Base-by-base conservation (phyloP, 257 asterid species). In the Solanum pinnatisectum region DNA sequence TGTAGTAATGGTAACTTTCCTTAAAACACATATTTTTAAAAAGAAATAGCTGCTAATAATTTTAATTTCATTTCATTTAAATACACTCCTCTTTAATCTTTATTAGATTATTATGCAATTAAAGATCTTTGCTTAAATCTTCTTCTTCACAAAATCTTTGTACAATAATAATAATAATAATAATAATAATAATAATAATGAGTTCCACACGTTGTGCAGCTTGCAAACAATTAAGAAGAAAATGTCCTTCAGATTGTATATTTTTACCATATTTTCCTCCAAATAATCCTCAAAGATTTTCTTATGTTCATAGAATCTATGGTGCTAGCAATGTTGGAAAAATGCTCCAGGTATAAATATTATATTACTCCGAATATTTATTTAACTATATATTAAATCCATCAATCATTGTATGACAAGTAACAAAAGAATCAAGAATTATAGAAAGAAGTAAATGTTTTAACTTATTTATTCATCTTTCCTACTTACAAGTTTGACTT, bases 251-350 rank as follows among this genome's bases (percentile, higher is more conserved):
- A 2, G 0, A 78, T 78, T 78, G 65, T 25, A 78, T 78, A 78
- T 25, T 78, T 42, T 78, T 78, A 46, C 84, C 84, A 78, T 78
- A 78, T 78, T 78, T 78, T 78, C 65, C 84, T 42, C 65, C 84
- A 79, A 79, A 79, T 79, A 79, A 79, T 79, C 25, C 65, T 79
- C 84, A 79, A 79, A 79, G 84, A 79, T 79, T 79, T 79, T 44
- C 39, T 4, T 42, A 27, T 27, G 84, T 79, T 79, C 84, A 79
- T 22, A 79, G 15, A 44, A 44, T 79, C 65, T 79, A 79, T 79
- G 39, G 65, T 79, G 65, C 84, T 25, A 44, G 84, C 39, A 79
- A 79, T 79, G 84, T 44, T 44, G 65, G 65, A 79, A 79, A 79
- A 60, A 79, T 79, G 65, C 39, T 79, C 65, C 84, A 79, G 65